Percentiles rank a stretch among this genome's conserved stretches.
These are phyloP conservation scores for Sugiyamaella americana DNA, from an alignment of 805 yeast species.

Conservation along the genomic window DNA sequence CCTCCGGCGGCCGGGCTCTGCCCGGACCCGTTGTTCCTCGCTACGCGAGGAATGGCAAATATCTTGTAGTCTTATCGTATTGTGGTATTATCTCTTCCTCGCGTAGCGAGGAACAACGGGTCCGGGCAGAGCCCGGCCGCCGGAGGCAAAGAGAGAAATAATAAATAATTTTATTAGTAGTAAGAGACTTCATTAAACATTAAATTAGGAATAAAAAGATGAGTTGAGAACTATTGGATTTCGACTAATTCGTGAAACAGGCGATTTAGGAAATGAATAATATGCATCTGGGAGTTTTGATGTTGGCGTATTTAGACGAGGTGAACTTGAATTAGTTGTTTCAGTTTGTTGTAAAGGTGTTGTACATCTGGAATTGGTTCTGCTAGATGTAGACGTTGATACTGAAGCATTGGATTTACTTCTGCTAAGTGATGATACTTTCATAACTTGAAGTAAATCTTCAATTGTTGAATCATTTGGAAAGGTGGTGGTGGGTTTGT, in stretches of 20 bases:
- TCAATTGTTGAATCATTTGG: not conserved
- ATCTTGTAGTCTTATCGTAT: not conserved
- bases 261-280: not conserved
- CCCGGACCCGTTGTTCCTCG: not conserved
- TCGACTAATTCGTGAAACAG: constrained; percentile 1
- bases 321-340: not conserved
- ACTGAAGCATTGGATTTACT: not conserved
- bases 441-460: not conserved
- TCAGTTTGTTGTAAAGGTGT: not conserved
- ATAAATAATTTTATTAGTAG: not conserved
- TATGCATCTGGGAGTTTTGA: not conserved
- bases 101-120: not conserved
- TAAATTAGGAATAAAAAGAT: not conserved
- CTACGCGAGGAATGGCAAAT: not conserved
- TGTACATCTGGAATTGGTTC: not conserved
- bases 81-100: no score
- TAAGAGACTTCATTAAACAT: not conserved
- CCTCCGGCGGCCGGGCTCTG: not conserved
- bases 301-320: not conserved
- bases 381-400: not conserved
- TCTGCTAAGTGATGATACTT: not conserved
- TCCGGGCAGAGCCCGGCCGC: not conserved
- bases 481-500: not conserved
- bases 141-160: not conserved
- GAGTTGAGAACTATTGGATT: constrained; percentile 1